These are phyloP conservation scores for Vaccinium vitisidaea DNA, from an alignment of 148 eudicot genomes.

Conservation along the genomic window DNA sequence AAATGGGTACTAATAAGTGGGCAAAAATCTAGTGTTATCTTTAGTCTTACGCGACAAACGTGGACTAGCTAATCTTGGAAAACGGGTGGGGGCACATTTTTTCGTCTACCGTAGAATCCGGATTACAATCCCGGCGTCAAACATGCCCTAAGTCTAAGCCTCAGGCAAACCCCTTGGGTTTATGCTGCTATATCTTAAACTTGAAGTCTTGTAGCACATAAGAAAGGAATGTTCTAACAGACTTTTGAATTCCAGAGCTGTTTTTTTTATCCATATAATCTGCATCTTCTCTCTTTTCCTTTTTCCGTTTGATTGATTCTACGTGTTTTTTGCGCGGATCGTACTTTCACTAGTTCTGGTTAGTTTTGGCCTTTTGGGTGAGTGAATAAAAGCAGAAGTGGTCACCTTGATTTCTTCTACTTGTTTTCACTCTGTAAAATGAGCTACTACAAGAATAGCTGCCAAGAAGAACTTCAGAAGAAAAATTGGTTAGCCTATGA, in stretches of 20 bases:
- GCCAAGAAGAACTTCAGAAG: conserved; percentile 12
- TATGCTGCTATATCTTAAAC: not conserved
- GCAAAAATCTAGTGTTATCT: not conserved
- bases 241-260: conserved; percentile 13
- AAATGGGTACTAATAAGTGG: not conserved
- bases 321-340: conserved; percentile 12
- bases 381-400: not conserved
- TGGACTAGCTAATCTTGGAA: not conserved
- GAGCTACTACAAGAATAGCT: conserved; percentile 2
- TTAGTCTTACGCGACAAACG: not conserved
- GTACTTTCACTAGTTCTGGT: not conserved
- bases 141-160: not conserved
- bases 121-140: not conserved
- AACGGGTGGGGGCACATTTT: not conserved
- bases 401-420: not conserved
- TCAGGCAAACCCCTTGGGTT: not conserved
- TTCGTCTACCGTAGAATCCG: not conserved
- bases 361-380: not conserved
- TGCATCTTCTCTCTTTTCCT: not conserved
- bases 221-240: not conserved
- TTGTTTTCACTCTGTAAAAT: not conserved
- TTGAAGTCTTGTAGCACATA: conserved; percentile 1
- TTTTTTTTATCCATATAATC: not conserved
- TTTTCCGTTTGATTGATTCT: not conserved
- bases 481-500: conserved; percentile 17